A percentile compares a stretch with the other conserved stretches of the same genome.
These are phyloP conservation scores for Coemansia sp. DNA, from an alignment of 192 early-diverging fungal species.

Conservation along the genomic window DNA sequence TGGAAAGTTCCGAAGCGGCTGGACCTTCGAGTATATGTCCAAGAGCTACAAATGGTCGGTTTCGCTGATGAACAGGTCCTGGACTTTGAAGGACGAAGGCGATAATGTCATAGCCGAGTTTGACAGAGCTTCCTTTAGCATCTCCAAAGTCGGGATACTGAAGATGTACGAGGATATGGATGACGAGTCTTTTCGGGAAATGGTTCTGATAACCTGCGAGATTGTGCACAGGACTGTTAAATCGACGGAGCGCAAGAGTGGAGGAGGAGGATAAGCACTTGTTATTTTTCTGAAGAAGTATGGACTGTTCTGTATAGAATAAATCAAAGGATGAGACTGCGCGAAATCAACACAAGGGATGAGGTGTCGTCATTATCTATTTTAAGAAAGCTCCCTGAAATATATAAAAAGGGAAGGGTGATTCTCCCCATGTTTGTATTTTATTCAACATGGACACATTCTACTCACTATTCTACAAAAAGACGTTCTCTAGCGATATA, in stretches of 20 bases:
- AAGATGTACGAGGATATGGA: not conserved
- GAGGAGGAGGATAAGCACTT: not conserved
- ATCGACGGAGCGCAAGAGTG: not conserved
- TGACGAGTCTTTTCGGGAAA: not conserved
- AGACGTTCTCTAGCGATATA: not conserved
- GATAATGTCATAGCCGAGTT: not conserved
- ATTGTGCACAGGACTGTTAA: not conserved
- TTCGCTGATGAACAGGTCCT: not conserved
- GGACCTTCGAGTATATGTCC: not conserved
- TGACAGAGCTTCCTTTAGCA: not conserved
- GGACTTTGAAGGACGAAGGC: not conserved
- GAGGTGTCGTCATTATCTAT: no score
- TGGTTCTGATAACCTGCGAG: not conserved
- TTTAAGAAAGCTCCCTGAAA: no score
- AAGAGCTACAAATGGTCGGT: not conserved
- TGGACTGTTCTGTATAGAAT: no score
- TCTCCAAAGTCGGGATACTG: slow-evolving; percentile 1
- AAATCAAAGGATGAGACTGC: no score
- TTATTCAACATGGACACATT: not conserved
- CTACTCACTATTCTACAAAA: not conserved
- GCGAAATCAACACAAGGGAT: no score
- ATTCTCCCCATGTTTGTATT: not conserved
- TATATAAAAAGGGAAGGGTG: not conserved
- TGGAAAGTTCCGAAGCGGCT: not conserved
- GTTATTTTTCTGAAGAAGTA: no score